Percentiles rank a stretch among this genome's conserved stretches.
Conservation (phyloP, 768 basidiomycete species). For the Fistulinella prunicolor region DNA sequence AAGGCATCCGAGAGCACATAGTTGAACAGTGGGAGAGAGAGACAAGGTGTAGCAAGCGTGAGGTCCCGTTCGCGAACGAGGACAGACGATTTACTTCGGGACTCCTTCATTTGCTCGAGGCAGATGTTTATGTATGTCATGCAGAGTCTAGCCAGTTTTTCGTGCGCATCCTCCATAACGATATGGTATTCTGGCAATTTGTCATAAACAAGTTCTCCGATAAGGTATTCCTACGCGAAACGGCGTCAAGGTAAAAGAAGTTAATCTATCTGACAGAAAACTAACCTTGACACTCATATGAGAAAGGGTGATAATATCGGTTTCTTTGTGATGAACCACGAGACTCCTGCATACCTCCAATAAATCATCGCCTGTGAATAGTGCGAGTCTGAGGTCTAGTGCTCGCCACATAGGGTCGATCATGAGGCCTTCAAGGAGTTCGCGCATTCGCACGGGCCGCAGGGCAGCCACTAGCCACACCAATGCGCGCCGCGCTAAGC, state of each 20-base stretch:
- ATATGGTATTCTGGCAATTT: conserved; percentile 6
- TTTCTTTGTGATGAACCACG: conserved; percentile 9
- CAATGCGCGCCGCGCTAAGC: conserved; percentile 4
- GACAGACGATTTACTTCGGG: not conserved
- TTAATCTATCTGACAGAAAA: too few species aligned
- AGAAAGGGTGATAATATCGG: conserved; percentile 11
- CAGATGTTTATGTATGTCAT: not conserved
- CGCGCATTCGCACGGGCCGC: conserved; percentile 6
- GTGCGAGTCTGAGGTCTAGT: not conserved
- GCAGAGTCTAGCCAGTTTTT: conserved; percentile 7
- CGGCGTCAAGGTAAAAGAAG: not conserved
- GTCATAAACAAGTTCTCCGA: conserved; percentile 1
- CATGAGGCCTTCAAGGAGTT: too few species aligned
- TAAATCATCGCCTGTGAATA: not conserved
- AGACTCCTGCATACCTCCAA: conserved; percentile 7
- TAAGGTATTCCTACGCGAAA: conserved; percentile 10
- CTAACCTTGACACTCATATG: conserved; percentile 20
- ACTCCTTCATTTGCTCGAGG: conserved; percentile 7
- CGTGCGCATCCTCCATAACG: conserved; percentile 7
- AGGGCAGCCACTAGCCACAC: conserved; percentile 12
- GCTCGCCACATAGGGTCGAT: too few species aligned
- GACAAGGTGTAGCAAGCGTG: not conserved
- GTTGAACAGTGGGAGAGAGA: conserved; percentile 1
- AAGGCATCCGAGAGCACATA: conserved; percentile 13
- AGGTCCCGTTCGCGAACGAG: not conserved